These are phyloP conservation scores for Suillus discolor DNA, from an alignment of 768 basidiomycete species.

Conservation along the genomic window DNA sequence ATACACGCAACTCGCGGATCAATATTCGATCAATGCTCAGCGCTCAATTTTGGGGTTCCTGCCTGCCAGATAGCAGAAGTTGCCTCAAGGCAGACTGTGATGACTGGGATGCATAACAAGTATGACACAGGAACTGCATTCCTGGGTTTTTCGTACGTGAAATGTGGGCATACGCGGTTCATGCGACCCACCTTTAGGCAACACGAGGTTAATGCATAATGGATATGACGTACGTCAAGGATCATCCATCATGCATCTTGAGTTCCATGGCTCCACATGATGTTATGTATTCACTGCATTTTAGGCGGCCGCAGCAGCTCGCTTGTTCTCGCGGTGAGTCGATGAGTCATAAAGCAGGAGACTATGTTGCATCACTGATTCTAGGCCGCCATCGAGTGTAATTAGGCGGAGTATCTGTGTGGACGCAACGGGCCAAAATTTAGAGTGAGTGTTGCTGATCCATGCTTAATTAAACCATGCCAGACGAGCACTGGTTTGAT, in stretches of 20 bases:
- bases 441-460: background rate
- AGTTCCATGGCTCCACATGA: background rate
- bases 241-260: background rate
- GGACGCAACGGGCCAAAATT: background rate
- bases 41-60: background rate
- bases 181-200: background rate
- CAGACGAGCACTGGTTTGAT: background rate
- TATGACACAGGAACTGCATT: background rate
- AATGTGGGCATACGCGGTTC: background rate
- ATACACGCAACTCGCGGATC: slow-evolving; percentile 5
- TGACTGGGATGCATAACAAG: background rate
- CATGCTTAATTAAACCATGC: background rate
- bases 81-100: slow-evolving; percentile 3
- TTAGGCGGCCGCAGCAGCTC: background rate
- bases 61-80: background rate
- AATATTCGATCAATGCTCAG: background rate
- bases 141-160: background rate
- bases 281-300: background rate
- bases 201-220: background rate
- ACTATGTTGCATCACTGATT: background rate
- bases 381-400: background rate
- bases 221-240: slow-evolving; percentile 2
- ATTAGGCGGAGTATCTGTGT: background rate
- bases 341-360: background rate
- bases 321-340: background rate